These are phyloP conservation scores for Solanum bukasovii DNA, from an alignment of 257 asterid genomes.

Conservation along the genomic window DNA sequence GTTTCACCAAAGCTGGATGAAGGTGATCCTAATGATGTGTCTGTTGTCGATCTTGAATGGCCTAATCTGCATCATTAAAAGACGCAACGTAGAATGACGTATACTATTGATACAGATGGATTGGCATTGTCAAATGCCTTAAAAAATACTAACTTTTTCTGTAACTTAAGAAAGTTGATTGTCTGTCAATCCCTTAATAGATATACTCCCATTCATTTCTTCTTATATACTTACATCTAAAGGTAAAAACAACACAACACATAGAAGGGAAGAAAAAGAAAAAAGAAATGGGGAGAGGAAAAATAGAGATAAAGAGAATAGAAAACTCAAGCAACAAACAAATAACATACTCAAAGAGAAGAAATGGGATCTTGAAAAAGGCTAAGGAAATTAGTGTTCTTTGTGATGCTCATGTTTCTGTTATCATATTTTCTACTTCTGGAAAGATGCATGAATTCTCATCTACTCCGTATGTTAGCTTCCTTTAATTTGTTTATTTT, in stretches of 20 bases:
- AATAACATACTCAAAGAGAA: conserved; percentile 46
- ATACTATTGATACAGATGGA: neutral
- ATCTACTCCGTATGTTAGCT: conserved; percentile 41
- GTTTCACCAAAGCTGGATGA: too few relatives aligned
- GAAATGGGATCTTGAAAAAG: conserved; percentile 37
- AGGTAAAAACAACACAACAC: conserved; percentile 1
- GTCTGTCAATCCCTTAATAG: neutral
- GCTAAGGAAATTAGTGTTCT: conserved; percentile 69
- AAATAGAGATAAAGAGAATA: conserved; percentile 42
- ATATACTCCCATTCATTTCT: neutral
- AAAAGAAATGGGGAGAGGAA: conserved; percentile 19
- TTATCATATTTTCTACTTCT: conserved; percentile 51
- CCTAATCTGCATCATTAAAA: neutral
- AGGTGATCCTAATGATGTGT: too few relatives aligned
- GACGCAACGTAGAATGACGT: neutral
- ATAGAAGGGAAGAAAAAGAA: neutral
- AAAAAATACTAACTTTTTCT: neutral
- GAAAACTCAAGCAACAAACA: conserved; percentile 55
- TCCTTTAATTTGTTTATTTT: neutral
- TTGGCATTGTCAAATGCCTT: neutral
- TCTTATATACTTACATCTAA: neutral
- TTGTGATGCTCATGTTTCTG: conserved; percentile 64
- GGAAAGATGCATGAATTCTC: conserved; percentile 73
- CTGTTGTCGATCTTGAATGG: neutral
- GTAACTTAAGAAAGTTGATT: too few relatives aligned